Evolutionary conservation across 495 filamentous ascomycete species (phyloP).

Genomic region (Trichoderma parareesei): DNA sequence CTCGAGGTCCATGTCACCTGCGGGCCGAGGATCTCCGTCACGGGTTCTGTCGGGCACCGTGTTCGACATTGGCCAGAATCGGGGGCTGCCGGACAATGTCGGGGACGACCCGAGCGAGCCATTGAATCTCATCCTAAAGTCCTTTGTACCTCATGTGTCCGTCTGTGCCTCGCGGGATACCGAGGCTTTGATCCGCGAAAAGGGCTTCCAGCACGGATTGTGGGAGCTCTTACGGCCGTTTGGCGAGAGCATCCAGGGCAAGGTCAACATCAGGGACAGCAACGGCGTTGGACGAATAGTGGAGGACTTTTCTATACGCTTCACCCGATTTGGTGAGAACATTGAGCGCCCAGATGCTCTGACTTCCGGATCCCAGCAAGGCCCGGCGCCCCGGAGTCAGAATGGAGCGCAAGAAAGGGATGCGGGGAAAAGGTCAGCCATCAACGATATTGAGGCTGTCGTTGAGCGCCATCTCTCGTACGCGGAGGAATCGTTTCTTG

Average conservation of each 20-base stretch:
- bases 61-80: slow-evolving; percentile 35
- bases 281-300: slow-evolving; percentile 70
- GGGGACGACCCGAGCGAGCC: slow-evolving; percentile 50
- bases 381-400: not conserved
- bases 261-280: slow-evolving; percentile 85
- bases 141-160: slow-evolving; percentile 81
- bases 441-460: slow-evolving; percentile 40
- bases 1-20: slow-evolving; percentile 52
- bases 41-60: slow-evolving; percentile 37
- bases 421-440: slow-evolving; percentile 13
- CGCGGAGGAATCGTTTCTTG: slow-evolving; percentile 41
- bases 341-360: slow-evolving; percentile 42
- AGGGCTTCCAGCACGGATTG: slow-evolving; percentile 76
- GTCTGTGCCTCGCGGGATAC: slow-evolving; percentile 78
- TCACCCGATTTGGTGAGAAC: slow-evolving; percentile 58
- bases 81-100: slow-evolving; percentile 39
- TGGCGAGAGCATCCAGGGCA: slow-evolving; percentile 81
- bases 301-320: slow-evolving; percentile 86
- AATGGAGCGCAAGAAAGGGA: slow-evolving; percentile 15
- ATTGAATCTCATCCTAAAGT: slow-evolving; percentile 64
- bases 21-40: slow-evolving; percentile 49
- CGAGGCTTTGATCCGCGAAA: slow-evolving; percentile 68
- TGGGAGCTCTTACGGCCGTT: slow-evolving; percentile 82
- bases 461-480: slow-evolving; percentile 45
- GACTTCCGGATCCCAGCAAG: not conserved